Base-by-base conservation (phyloP, 768 basidiomycete genomes). In the Tulasnella sp. region DNA sequence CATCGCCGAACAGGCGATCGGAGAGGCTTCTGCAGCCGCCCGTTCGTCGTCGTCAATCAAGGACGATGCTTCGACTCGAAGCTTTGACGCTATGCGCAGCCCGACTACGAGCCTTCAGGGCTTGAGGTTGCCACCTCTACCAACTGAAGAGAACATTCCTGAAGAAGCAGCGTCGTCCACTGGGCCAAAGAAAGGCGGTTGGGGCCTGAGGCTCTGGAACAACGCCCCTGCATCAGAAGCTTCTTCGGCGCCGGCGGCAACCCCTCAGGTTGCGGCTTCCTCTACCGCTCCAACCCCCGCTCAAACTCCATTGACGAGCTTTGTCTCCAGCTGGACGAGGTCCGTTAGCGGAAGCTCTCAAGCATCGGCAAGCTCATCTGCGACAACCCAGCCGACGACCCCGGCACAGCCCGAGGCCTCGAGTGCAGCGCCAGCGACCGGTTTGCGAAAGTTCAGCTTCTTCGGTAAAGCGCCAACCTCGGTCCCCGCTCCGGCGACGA, bases 11-110 rank as follows among this genome's bases (percentile, higher is more conserved):
- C 81, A 82, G 21, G 75, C 82, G 14, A 73, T 80, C 27, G 76
- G 81, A 6, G 81, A 79, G 19, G n/a, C 80, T 27, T 48, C 83
- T 21, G 81, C 82, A 42, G 83, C 81, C 31, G 42, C 68, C 72
- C 93, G 83, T 94, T 62, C 78, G n/a, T 74, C 82, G 27, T 52
- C 48, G 48, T 73, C 78, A 72, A 9, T 40, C 14, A 62, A 36
- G 27, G 38, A 46, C 38, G 68, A 62, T n/a, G 52, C 74, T 40
- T 44, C 27, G 46, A 44, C 44, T 18, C 44, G 44, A 18, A 77
- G 48, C 34, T n/a, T 58, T 1, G 46, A 76, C 27, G 36, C 36
- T 24, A 77, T 75, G 27, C 42, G 73, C 75, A 77, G 76, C 46
- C 71, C 75, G 46, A 62, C 12, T 46, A 12, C 9, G 19, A 76